These are phyloP conservation scores for Geranomyces michiganensis DNA, from an alignment of 192 early-diverging fungal genomes.

Conservation along the genomic window DNA sequence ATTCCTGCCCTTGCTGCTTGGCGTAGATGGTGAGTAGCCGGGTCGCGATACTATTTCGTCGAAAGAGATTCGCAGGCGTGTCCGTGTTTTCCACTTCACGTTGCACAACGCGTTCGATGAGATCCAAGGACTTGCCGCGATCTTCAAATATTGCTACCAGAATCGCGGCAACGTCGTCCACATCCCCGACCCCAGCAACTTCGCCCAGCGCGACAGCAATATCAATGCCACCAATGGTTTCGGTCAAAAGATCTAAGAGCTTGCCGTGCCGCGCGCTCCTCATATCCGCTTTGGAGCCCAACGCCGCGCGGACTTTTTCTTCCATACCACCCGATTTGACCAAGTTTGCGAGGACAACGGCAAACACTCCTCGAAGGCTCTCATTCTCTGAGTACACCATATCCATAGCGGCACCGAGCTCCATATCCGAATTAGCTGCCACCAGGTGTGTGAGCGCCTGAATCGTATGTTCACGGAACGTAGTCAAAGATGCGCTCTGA, in stretches of 20 bases:
- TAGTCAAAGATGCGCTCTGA: constrained; percentile 26
- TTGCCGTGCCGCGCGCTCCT: constrained; percentile 79
- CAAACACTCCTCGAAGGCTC: constrained; percentile 85
- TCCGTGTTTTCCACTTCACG: constrained; percentile 84
- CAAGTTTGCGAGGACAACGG: constrained; percentile 90
- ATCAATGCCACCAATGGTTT: constrained; percentile 40
- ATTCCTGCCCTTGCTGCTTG: constrained; percentile 78
- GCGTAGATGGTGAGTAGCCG: constrained; percentile 83
- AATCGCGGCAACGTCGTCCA: constrained; percentile 83
- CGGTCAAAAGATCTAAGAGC: constrained; percentile 64
- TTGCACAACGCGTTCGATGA: constrained; percentile 81
- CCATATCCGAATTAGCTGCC: constrained; percentile 89
- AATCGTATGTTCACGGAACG: constrained; percentile 85
- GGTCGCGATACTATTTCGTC: constrained; percentile 90
- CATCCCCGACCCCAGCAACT: constrained; percentile 81
- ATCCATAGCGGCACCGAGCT: constrained; percentile 83
- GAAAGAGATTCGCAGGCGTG: constrained; percentile 82
- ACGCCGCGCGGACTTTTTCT: constrained; percentile 70
- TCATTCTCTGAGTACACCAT: constrained; percentile 93
- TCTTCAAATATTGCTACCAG: constrained; percentile 82
- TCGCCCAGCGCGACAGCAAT: constrained; percentile 81
- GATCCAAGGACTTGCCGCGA: constrained; percentile 65
- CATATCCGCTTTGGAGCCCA: constrained; percentile 67
- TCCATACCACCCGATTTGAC: constrained; percentile 75
- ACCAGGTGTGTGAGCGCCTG: constrained; percentile 87